These are phyloP conservation scores for Ascosphaera aggregata DNA, from an alignment of 2,329 filamentous ascomycete species.

Conservation along the genomic window DNA sequence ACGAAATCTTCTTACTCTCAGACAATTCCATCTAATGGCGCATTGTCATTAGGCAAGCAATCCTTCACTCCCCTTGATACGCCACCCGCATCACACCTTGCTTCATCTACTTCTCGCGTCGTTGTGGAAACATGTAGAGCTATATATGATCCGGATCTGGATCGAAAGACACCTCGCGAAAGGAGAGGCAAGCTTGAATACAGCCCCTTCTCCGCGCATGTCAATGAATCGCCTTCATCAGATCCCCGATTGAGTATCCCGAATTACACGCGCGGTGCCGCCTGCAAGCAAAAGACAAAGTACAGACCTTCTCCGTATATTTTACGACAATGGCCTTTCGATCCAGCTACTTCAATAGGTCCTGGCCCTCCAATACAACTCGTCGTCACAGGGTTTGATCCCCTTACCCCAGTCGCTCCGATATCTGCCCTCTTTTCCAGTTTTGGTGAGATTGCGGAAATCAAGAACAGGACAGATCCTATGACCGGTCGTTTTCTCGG, in stretches of 20 bases:
- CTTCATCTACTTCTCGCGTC: background rate
- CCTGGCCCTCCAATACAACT: conserved; percentile 77
- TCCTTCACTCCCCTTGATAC: conserved; percentile 21
- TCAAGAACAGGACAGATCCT: conserved; percentile 87
- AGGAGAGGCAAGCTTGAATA: conserved; percentile 30
- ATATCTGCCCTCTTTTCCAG: conserved; percentile 52
- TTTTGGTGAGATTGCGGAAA: conserved; percentile 71
- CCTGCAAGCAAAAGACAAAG: conserved; percentile 44
- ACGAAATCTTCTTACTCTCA: background rate
- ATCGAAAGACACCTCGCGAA: conserved; percentile 31
- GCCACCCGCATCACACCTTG: conserved; percentile 16
- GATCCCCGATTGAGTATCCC: conserved; percentile 59
- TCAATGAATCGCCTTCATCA: background rate
- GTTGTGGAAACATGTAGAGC: conserved; percentile 31
- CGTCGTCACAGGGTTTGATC: conserved; percentile 90
- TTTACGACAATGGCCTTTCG: conserved; percentile 59
- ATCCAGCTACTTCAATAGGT: conserved; percentile 61
- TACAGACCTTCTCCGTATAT: conserved; percentile 53
- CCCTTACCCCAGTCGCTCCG: conserved; percentile 56
- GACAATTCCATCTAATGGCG: conserved; percentile 10
- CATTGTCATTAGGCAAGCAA: too few species aligned
- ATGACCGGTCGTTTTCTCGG: conserved; percentile 85
- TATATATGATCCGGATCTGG: conserved; percentile 39
- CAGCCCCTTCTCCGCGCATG: conserved; percentile 24
- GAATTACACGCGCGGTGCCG: conserved; percentile 37